These are phyloP conservation scores for Thraustochytrium sp. DNA, from an alignment of 352 stramenopile species.

Conservation along the genomic window DNA sequence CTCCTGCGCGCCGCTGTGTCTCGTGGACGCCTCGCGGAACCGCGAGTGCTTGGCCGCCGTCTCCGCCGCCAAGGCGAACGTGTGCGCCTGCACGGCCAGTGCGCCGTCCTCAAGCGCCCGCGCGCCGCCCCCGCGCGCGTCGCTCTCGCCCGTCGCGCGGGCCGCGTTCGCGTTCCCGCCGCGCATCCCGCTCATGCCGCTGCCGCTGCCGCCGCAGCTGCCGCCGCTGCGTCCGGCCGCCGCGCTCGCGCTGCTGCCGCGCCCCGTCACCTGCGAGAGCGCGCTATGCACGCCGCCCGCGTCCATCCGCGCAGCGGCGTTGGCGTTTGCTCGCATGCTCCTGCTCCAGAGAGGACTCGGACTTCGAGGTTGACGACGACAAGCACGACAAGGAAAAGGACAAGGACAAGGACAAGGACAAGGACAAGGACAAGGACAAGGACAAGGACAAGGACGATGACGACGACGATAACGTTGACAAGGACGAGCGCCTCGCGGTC, in stretches of 20 bases:
- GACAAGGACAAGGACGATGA: background rate
- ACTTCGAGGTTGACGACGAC: background rate
- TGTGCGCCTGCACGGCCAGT: conserved; percentile 10
- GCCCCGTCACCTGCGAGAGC: background rate
- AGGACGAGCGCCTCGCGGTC: too few species aligned
- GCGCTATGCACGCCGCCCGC: background rate
- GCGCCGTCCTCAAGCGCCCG: background rate
- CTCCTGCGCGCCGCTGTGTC: background rate
- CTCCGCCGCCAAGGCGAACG: conserved; percentile 27
- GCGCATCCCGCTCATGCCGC: background rate
- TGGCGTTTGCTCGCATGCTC: background rate
- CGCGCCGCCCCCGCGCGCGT: too few species aligned
- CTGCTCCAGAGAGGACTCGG: background rate
- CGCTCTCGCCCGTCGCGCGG: background rate
- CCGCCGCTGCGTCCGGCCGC: background rate
- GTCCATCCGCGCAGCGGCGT: background rate
- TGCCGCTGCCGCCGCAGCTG: background rate
- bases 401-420: background rate
- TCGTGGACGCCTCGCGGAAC: background rate
- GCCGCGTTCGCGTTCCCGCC: background rate
- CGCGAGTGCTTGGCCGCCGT: background rate
- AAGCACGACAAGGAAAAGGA: background rate
- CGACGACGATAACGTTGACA: background rate
- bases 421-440: background rate
- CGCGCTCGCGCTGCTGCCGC: background rate